Base-by-base conservation (phyloP, 768 basidiomycete species). In the Russula compacta region DNA sequence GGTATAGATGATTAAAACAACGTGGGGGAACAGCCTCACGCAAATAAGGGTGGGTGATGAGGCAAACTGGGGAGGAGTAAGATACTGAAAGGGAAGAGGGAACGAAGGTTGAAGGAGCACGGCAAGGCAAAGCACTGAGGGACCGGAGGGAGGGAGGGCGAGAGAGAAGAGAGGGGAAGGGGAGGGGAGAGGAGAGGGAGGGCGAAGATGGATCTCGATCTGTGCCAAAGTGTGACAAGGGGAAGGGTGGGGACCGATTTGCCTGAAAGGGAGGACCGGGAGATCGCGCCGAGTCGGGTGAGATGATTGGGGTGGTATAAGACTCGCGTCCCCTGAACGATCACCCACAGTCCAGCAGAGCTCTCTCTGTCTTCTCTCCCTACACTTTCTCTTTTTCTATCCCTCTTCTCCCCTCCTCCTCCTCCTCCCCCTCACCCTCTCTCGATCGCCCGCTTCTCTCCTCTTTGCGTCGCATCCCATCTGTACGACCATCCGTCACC, bases 401-500 rank as follows among this genome's bases (percentile, higher is more conserved):
- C 44, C 38, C 63, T 65, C 48, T 67, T 67, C 51, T 58, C 67
- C 59, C 65, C 59, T 65, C 64, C 62, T 64, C 58, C 64, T 56
- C 36, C 60, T 59, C 33, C 35, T 60, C 56, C 58, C 58, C 53
- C 61, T 58, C 67, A 48, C 55, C 61, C 66, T n/a, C 21, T 66
- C 61, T 50, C 64, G 61, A 58, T 64, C 70, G 73, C 71, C 66
- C 67, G 69, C 66, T 68, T 72, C 67, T 70, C 43, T 53, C 51
- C 38, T 44, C 40, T 29, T 21, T 56, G 63, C 61, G 52, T 57
- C 6, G 51, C 58, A 59, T 59, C 58, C 53, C 58, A 59, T 59
- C 48, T 58, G 64, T 66, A 70, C 69, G 69, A 73, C 73, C 57
- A 29, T 29, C 15, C 42, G 36, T 72, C 70, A 72, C 69, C 71